These are phyloP conservation scores for Dothistroma septosporum DNA, from an alignment of 2,329 filamentous ascomycete species.

Conservation along the genomic window DNA sequence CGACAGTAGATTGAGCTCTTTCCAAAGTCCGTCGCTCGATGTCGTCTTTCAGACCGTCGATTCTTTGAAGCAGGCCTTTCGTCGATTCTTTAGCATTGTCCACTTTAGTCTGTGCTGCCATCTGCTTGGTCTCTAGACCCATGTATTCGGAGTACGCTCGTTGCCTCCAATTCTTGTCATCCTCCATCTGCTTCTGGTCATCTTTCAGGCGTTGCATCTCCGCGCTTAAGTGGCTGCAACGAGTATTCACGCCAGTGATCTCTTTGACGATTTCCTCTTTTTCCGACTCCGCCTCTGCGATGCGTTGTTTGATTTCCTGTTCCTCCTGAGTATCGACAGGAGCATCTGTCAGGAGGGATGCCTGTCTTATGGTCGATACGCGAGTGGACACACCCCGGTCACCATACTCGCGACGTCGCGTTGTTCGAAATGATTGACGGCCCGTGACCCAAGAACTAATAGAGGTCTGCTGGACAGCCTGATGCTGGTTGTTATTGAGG, in stretches of 20 bases:
- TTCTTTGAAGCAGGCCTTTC: slow-evolving; percentile 42
- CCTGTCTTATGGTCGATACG: slow-evolving; percentile 57
- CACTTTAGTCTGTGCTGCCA: slow-evolving; percentile 52
- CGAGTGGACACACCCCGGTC: slow-evolving; percentile 66
- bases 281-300: slow-evolving; percentile 43
- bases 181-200: slow-evolving; percentile 31
- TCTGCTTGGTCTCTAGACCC: slow-evolving; percentile 66
- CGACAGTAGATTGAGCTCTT: slow-evolving; percentile 43
- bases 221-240: slow-evolving; percentile 29
- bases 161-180: slow-evolving; percentile 50
- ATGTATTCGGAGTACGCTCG: slow-evolving; percentile 58
- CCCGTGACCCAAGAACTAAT: slow-evolving; percentile 69
- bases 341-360: slow-evolving; percentile 71
- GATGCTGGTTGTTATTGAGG: slow-evolving; percentile 63
- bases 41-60: slow-evolving; percentile 48
- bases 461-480: slow-evolving; percentile 52
- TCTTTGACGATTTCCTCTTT: slow-evolving; percentile 38
- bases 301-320: slow-evolving; percentile 53
- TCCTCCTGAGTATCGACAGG: slow-evolving; percentile 66
- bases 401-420: slow-evolving; percentile 75
- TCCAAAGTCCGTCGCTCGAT: slow-evolving; percentile 28
- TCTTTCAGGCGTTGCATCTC: slow-evolving; percentile 39
- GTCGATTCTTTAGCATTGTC: slow-evolving; percentile 40
- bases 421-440: slow-evolving; percentile 59
- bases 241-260: slow-evolving; percentile 21